phyloP scores from a whole-genome alignment of 331 rosid species.

The Malus hybrid region DNA sequence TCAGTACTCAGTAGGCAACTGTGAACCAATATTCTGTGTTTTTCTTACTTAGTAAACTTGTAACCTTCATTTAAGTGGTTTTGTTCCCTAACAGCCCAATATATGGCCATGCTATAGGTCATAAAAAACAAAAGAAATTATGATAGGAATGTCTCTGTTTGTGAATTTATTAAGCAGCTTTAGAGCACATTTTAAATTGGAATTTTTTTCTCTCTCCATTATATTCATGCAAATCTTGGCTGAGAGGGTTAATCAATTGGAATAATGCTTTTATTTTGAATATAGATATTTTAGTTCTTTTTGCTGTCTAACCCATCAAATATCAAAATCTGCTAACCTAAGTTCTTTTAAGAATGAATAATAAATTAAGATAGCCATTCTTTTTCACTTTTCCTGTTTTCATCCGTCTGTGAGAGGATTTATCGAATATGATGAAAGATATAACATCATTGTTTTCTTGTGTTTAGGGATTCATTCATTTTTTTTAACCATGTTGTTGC shows the following conservation, averaged over 20 bases:
- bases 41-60: background rate
- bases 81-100: background rate
- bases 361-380: background rate
- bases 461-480: background rate
- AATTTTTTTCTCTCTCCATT: background rate
- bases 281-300: too few species aligned
- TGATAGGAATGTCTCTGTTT: background rate
- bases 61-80: background rate
- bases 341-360: too few species aligned
- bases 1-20: background rate
- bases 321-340: background rate
- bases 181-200: background rate
- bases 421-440: background rate
- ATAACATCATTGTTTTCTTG: background rate
- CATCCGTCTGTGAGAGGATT: background rate
- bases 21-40: background rate
- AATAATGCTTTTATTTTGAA: too few species aligned
- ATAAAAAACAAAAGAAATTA: background rate
- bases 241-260: background rate
- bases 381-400: background rate
- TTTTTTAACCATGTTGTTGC: background rate
- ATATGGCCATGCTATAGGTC: background rate
- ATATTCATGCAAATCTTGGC: background rate
- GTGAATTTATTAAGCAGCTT: background rate
- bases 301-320: background rate